Evolutionary conservation across 768 basidiomycete species (phyloP).

Genomic region (Boletales sp.): DNA sequence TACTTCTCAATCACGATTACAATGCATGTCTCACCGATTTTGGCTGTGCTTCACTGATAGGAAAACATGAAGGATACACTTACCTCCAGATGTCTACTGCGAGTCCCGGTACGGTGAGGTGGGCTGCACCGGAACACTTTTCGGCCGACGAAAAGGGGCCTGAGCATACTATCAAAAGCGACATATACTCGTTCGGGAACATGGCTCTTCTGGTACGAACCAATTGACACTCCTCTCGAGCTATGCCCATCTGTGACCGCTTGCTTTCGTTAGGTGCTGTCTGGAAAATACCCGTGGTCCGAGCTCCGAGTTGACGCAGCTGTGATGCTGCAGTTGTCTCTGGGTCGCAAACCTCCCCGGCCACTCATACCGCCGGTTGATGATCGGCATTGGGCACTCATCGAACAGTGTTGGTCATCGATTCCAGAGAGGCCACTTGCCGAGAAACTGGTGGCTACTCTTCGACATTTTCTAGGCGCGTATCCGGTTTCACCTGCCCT

Average conservation of each 20-base stretch:
- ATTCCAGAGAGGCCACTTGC: neutral
- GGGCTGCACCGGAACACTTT: slow-evolving; percentile 8
- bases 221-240: neutral
- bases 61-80: neutral
- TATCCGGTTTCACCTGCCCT: neutral
- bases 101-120: slow-evolving; percentile 5
- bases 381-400: slow-evolving; percentile 1
- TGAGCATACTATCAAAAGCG: slow-evolving; percentile 1
- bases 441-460: neutral
- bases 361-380: slow-evolving; percentile 3
- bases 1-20: slow-evolving; percentile 7
- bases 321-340: neutral
- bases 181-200: slow-evolving; percentile 11
- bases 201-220: slow-evolving; percentile 2
- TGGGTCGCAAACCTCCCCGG: neutral
- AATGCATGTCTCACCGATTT: slow-evolving; percentile 7
- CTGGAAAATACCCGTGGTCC: neutral
- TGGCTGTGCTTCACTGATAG: slow-evolving; percentile 7
- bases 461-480: neutral
- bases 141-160: neutral
- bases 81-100: slow-evolving; percentile 1
- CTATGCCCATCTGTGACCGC: neutral
- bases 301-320: neutral
- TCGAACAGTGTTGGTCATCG: slow-evolving; percentile 5
- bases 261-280: neutral